phyloP scores from a whole-genome alignment of 2,329 filamentous ascomycete species.

The Hymenoscyphus fructigenus region DNA sequence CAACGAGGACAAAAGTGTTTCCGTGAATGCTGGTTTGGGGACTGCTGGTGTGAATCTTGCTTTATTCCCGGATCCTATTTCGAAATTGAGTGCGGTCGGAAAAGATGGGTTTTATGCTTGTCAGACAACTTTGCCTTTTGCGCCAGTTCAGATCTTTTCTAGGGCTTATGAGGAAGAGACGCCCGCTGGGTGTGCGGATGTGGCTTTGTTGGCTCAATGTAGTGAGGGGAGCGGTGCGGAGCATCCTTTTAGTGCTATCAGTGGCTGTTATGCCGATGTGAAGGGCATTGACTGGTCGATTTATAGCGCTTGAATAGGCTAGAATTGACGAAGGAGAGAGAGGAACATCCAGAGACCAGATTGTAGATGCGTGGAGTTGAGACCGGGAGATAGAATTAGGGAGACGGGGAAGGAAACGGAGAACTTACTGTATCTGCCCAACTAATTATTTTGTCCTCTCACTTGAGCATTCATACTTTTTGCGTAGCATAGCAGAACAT shows the following conservation, averaged over 20 bases:
- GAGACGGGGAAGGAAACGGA: neutral
- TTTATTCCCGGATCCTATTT: constrained; percentile 39
- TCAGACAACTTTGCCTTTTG: constrained; percentile 44
- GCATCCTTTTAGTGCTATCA: constrained; percentile 42
- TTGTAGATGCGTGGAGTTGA: neutral
- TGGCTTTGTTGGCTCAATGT: constrained; percentile 47
- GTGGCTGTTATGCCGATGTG: constrained; percentile 45
- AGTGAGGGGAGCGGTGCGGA: constrained; percentile 39
- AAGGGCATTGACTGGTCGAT: constrained; percentile 40
- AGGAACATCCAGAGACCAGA: too few relatives aligned
- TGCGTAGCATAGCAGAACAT: constrained; percentile 4
- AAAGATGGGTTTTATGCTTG: constrained; percentile 45
- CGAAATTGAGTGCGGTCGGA: constrained; percentile 28
- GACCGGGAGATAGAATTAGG: neutral
- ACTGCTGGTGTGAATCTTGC: constrained; percentile 39
- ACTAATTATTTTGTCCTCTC: neutral
- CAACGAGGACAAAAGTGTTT: constrained; percentile 35
- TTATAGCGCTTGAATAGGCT: constrained; percentile 26
- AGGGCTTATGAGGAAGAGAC: constrained; percentile 40
- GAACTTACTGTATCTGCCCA: neutral
- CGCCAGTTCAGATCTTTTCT: constrained; percentile 40
- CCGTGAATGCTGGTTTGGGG: constrained; percentile 41
- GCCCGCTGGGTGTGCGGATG: constrained; percentile 40
- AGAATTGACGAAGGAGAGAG: neutral
- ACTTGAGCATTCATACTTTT: neutral